Conservation (phyloP, 805 yeast species). For the Kuraishia borneana region DNA sequence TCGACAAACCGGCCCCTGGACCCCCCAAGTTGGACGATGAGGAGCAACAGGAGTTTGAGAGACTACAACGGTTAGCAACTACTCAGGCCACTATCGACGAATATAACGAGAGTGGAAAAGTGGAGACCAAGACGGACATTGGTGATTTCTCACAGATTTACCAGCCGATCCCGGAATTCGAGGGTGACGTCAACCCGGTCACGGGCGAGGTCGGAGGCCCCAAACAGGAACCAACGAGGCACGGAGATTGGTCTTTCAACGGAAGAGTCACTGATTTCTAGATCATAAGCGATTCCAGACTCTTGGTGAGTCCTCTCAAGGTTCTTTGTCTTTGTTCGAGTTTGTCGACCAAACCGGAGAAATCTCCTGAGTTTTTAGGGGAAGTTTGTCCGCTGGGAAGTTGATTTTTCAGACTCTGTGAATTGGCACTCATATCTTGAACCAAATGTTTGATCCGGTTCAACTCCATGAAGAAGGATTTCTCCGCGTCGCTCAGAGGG, state of each 20-base stretch:
- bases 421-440: conserved; percentile 9
- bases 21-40: conserved; percentile 75
- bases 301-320: not conserved
- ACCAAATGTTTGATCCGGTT: conserved; percentile 9
- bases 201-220: conserved; percentile 98
- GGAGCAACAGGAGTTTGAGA: conserved; percentile 87
- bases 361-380: not conserved
- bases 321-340: not conserved
- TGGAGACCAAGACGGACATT: conserved; percentile 32
- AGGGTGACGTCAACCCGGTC: conserved; percentile 84
- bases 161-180: conserved; percentile 86
- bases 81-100: conserved; percentile 72
- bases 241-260: conserved; percentile 89
- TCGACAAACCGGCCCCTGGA: conserved; percentile 17
- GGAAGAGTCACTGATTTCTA: conserved; percentile 95
- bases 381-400: no score
- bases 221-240: conserved; percentile 84
- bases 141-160: conserved; percentile 59
- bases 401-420: no score
- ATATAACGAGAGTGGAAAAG: conserved; percentile 32
- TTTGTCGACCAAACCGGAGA: not conserved
- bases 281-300: conserved; percentile 2
- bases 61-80: conserved; percentile 68
- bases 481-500: conserved; percentile 10
- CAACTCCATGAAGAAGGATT: conserved; percentile 12